Conservation (phyloP, 2,329 filamentous ascomycete species). For the Neonectria magnoliae region DNA sequence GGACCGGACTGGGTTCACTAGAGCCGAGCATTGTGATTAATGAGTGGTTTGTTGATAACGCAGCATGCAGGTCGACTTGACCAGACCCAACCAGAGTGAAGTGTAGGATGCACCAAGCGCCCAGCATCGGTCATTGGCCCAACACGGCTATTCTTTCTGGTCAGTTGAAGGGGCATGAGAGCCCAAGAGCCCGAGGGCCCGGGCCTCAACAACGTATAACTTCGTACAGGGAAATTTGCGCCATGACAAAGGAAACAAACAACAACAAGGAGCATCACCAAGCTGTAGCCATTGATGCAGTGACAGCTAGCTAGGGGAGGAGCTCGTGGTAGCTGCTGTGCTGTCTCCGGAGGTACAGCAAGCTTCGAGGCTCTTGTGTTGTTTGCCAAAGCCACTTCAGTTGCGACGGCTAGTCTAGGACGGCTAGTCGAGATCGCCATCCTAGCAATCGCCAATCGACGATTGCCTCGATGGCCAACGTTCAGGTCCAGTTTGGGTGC, state of each 20-base stretch:
- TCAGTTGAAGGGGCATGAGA: conserved; percentile 11
- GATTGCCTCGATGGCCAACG: conserved; percentile 32
- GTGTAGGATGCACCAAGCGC: conserved; percentile 26
- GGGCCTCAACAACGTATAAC: conserved; percentile 27
- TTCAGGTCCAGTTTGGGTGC: conserved; percentile 16
- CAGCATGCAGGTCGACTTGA: conserved; percentile 27
- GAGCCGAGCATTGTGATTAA: conserved; percentile 18
- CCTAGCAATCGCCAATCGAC: conserved; percentile 41
- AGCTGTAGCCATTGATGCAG: conserved; percentile 25
- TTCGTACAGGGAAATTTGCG: conserved; percentile 20
- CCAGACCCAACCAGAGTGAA: conserved; percentile 11
- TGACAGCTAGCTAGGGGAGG: conserved; percentile 16
- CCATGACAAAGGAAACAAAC: conserved; percentile 32
- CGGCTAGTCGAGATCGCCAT: conserved; percentile 35
- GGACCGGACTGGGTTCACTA: conserved; percentile 20
- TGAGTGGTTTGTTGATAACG: conserved; percentile 32
- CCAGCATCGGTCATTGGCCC: conserved; percentile 16
- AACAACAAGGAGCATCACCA: conserved; percentile 23
- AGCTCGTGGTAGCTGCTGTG: conserved; percentile 23
- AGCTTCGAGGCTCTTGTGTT: conserved; percentile 26
- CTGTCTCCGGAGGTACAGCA: conserved; percentile 13
- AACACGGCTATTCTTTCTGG: conserved; percentile 1
- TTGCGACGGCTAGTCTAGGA: conserved; percentile 15
- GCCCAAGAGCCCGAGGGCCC: conserved; percentile 17
- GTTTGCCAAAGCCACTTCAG: conserved; percentile 30